Evolutionary conservation across 805 yeast species (phyloP).

Genomic region (Wickerhamomyces ciferrii): DNA sequence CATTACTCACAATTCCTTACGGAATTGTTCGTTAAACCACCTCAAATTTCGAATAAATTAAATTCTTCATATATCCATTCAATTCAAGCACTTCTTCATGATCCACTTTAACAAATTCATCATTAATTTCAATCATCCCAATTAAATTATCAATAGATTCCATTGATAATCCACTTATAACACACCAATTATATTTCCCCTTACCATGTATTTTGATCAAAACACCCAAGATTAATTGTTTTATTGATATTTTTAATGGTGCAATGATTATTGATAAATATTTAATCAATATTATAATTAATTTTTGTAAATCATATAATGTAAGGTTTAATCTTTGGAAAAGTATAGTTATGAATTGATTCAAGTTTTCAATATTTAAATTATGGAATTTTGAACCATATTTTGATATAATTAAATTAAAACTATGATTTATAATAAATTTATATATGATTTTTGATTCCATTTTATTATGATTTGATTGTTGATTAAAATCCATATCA

Average conservation of each 20-base stretch:
- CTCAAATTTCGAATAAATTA: slow-evolving; percentile 1
- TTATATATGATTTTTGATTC: neutral
- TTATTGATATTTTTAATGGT: neutral
- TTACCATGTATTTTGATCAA: neutral
- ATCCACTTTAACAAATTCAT: neutral
- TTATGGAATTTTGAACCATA: neutral
- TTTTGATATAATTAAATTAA: neutral
- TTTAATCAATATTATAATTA: slow-evolving; percentile 2
- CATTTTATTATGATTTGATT: neutral
- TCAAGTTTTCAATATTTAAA: neutral
- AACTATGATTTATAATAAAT: neutral
- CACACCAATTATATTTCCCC: neutral
- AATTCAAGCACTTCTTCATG: neutral
- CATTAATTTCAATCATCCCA: neutral
- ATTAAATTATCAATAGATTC: neutral
- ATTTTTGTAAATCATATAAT: neutral
- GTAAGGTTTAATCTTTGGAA: neutral
- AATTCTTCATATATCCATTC: slow-evolving; percentile 1
- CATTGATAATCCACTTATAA: neutral
- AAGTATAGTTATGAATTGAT: neutral
- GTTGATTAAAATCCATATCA: neutral
- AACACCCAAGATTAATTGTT: neutral
- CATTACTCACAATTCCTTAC: too few relatives aligned
- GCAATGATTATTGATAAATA: neutral
- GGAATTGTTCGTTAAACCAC: neutral